A percentile compares a stretch with the other conserved stretches of the same genome.
Conservation (phyloP, 2,329 filamentous ascomycete genomes). For the Hypoxylon sp. region DNA sequence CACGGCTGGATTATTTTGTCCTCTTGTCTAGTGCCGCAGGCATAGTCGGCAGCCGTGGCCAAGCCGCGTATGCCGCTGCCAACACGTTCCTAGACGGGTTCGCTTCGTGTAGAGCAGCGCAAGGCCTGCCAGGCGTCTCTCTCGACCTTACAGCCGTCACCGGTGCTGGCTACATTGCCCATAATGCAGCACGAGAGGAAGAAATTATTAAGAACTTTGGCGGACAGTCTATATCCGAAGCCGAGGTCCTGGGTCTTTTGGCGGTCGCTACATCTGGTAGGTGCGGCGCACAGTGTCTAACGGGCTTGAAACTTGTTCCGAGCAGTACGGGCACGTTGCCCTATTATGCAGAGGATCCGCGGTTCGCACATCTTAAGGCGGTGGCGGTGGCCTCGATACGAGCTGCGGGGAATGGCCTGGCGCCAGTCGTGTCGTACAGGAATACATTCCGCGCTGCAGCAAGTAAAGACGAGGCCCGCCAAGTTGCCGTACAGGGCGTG, state of each 20-base stretch:
- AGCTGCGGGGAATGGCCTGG: constrained; percentile 40
- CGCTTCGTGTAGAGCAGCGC: constrained; percentile 38
- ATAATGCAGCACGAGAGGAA: constrained; percentile 44
- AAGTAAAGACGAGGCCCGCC: constrained; percentile 49
- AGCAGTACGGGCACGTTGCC: constrained; percentile 34
- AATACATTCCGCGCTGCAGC: constrained; percentile 51
- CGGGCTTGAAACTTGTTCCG: constrained; percentile 52
- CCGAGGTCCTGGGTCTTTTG: constrained; percentile 51
- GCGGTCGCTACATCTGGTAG: constrained; percentile 44
- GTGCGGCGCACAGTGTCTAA: constrained; percentile 49
- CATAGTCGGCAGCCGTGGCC: constrained; percentile 43
- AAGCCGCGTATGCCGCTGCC: constrained; percentile 44
- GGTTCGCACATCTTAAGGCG: constrained; percentile 40
- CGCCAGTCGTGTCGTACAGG: constrained; percentile 46
- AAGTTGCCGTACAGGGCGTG: constrained; percentile 50
- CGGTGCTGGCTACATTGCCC: constrained; percentile 40
- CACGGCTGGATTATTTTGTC: constrained; percentile 41
- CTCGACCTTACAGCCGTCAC: constrained; percentile 43
- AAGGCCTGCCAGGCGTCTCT: constrained; percentile 38
- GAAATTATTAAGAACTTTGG: constrained; percentile 46
- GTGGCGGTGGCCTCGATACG: constrained; percentile 36
- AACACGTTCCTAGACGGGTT: constrained; percentile 45
- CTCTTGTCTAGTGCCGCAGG: constrained; percentile 43
- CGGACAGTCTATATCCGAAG: constrained; percentile 32
- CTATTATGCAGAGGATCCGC: constrained; percentile 44